Evolutionary conservation across 148 eudicot genomes (phyloP).

Genomic region (Euryodendron excelsum): DNA sequence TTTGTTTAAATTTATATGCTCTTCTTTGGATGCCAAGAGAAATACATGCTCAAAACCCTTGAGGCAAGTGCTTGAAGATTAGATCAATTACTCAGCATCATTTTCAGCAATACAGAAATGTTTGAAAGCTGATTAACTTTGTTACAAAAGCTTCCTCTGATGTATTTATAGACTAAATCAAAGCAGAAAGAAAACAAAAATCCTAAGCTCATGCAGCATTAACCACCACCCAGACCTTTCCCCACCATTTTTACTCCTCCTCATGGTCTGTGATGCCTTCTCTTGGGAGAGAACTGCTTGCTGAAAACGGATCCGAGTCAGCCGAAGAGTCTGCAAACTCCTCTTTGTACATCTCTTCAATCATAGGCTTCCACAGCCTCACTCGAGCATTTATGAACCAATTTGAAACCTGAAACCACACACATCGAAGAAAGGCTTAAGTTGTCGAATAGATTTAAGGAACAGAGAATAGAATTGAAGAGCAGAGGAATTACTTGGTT

Average conservation of each 20-base stretch:
- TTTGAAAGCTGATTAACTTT: not conserved
- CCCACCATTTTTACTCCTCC: constrained; percentile 30
- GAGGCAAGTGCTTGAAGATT: no score
- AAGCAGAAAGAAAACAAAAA: not conserved
- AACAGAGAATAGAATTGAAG: not conserved
- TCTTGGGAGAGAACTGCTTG: constrained; percentile 29
- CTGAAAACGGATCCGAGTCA: constrained; percentile 30
- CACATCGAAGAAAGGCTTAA: not conserved
- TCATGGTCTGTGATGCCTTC: constrained; percentile 29
- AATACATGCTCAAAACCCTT: no score
- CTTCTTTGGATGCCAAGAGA: no score
- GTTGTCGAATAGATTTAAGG: not conserved
- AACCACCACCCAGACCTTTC: not conserved
- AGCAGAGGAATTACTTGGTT: constrained; percentile 60
- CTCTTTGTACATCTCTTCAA: constrained; percentile 46
- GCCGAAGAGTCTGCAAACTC: constrained; percentile 61
- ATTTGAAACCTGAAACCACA: constrained; percentile 25
- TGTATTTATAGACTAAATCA: not conserved
- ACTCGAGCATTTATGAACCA: constrained; percentile 39
- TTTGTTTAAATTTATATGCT: no score
- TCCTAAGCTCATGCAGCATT: not conserved
- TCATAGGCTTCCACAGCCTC: constrained; percentile 38
- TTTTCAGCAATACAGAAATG: not conserved
- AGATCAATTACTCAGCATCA: constrained; percentile 2
- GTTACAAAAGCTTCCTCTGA: not conserved